Evolutionary conservation across 495 filamentous ascomycete genomes (phyloP), one percentile per base, ranked within the genome.

Genomic region (Margaritispora aquatica): DNA sequence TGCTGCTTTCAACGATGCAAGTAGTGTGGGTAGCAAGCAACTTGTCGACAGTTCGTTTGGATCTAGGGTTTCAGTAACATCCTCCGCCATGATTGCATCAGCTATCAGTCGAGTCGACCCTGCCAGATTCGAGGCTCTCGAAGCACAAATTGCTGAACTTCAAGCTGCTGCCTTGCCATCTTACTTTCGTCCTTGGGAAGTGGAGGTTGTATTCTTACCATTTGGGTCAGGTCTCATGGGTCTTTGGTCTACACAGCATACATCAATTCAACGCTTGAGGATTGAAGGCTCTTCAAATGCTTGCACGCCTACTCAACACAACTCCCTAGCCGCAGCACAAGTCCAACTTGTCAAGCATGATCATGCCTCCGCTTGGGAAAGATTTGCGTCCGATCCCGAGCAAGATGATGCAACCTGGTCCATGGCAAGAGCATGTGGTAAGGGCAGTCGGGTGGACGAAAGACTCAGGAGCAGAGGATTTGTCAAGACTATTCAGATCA

Each of bases 151-250:
- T 26, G 71, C 68, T 58, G 72, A 78, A 58, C 74, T 88, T 2
- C 83, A 86, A 62, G 72, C 75, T 17, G 56, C 73, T 5, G 75
- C 80, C 11, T 65, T 80, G 24, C 84, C 86, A 10, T 79, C 84
- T 0, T 73, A 70, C 51, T 68, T 69, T 20, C 73, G 77, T n/a
- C 85, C 85, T 4, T 88, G 84, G 84, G 77, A 85, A 62, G 67
- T 89, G 23, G 85, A 89, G 63, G 83, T 89, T 20, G 75, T 88
- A 19, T 79, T 88, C 52, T 63, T 88, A n/a, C 85, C 86, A 29
- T 89, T 84, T 70, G 81, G 78, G 9, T 65, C 66, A 26, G 62
- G 80, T 1, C 70, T 89, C 46, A 80, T 77, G 63, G 81, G 81
- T 7, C 69, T 88, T 29, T 89, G 85, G 85, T 77, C 79, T 62